Evolutionary conservation across 2,329 filamentous ascomycete genomes (phyloP), one percentile per base, ranked within the genome.

Genomic region (Alternaria gaisen): DNA sequence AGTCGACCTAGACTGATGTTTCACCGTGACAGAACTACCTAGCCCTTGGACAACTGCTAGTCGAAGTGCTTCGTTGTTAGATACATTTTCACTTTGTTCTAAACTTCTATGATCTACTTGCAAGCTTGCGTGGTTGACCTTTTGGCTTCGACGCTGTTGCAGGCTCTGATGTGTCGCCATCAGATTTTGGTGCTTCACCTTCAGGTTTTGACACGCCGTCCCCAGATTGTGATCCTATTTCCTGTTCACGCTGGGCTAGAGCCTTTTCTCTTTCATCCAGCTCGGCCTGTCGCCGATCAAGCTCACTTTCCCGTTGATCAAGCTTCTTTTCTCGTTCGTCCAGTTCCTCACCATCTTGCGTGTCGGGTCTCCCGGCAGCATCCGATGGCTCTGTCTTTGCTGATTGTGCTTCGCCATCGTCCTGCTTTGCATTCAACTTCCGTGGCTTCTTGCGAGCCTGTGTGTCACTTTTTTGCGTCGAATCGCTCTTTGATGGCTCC

Each of bases 381-480:
- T 30, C 30, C 2, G 24, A 11, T 22, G 47, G 24, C n/a, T 42
- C 47, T 2, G 46, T 32, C n/a, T 53, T 14, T 34, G 5, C 16
- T n/a, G 26, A 36, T 22, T 22, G 18, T 7, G 48, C 3, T 1
- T 47, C 47, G 3, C 22, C 41, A 14, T 58, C 28, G 2, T 46
- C 40, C 18, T 58, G 58, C 16, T 53, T 63, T 2, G 46, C 11
- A n/a, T 66, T 59, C 41, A 69, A 20, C 22, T 69, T 69, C 14
- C 67, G 65, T 38, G 65, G 65, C 44, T 64, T 68, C 38, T 68
- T 69, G 3, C 65, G 65, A 20, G 51, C 47, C 12, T 61, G 40
- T 20, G 36, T 14, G 4, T 34, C 41, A 18, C 34, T 50, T 12
- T 26, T 54, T 22, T 57, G 58, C 10, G 34, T 20, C 32, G 32